Conservation (phyloP, 345 rosid genomes). For the Mangifera indica region DNA sequence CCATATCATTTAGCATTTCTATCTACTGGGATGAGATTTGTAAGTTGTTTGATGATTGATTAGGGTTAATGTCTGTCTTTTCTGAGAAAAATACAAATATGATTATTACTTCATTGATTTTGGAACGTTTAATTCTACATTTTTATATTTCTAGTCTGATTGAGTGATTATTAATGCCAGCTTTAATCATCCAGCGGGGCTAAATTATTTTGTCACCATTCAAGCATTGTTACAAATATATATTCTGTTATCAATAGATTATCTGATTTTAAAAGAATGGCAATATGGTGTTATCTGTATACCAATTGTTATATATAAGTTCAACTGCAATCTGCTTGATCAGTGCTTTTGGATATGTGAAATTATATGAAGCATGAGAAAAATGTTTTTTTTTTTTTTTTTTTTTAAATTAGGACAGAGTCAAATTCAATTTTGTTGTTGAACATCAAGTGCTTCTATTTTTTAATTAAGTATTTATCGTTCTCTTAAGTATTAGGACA, state of each 20-base stretch:
- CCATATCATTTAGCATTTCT: not conserved
- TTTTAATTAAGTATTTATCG: not conserved
- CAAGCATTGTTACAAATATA: not conserved
- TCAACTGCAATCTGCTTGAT: not conserved
- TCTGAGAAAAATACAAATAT: not conserved
- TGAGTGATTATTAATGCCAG: not conserved
- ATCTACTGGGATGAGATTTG: not conserved
- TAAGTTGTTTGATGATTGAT: not conserved
- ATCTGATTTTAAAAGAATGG: not conserved
- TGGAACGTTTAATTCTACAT: not conserved
- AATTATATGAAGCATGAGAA: not conserved
- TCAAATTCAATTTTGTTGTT: not conserved
- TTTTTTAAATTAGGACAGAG: not conserved
- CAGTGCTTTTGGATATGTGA: not conserved
- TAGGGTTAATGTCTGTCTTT: not conserved
- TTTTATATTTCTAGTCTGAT: not conserved
- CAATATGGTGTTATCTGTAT: not conserved
- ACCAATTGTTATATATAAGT: not conserved
- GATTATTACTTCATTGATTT: not conserved
- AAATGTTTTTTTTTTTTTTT: not conserved
- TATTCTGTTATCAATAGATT: not conserved
- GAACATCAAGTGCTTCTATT: not conserved
- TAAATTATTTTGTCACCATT: not conserved
- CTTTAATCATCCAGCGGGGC: not conserved
- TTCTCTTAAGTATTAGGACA: not conserved